Conservation (phyloP, 148 eudicot genomes). For the Rheum nobile region DNA sequence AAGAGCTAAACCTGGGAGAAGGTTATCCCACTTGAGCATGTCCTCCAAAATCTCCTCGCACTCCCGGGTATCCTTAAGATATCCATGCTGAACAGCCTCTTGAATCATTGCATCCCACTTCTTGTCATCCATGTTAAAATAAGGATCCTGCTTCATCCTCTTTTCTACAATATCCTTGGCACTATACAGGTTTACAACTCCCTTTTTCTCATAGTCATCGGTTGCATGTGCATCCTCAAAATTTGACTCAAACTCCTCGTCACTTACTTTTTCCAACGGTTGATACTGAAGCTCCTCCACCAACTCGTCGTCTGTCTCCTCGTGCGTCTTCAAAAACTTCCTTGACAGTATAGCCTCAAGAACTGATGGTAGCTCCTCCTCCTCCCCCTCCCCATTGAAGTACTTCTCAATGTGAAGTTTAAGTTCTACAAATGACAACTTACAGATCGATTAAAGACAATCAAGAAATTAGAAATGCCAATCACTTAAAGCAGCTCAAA, state of each 20-base stretch:
- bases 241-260: constrained; percentile 48
- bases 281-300: constrained; percentile 37
- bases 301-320: constrained; percentile 41
- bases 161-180: constrained; percentile 39
- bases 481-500: neutral
- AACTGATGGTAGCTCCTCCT: constrained; percentile 35
- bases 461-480: neutral
- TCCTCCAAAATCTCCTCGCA: constrained; percentile 78
- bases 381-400: constrained; percentile 39
- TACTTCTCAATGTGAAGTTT: constrained; percentile 49
- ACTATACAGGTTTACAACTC: constrained; percentile 37
- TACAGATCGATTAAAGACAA: neutral
- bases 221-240: constrained; percentile 43
- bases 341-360: constrained; percentile 44
- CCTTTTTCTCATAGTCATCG: constrained; percentile 37
- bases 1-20: constrained; percentile 61
- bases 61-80: constrained; percentile 41
- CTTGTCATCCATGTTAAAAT: constrained; percentile 60
- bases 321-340: constrained; percentile 41
- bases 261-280: constrained; percentile 36
- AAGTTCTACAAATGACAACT: constrained; percentile 38
- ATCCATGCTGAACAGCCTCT: constrained; percentile 44
- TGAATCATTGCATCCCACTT: constrained; percentile 66
- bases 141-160: constrained; percentile 41
- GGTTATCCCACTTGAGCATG: constrained; percentile 80